A percentile compares a stretch with the other conserved stretches of the same genome.
These are phyloP conservation scores for Saprolegnia parasitica DNA, from an alignment of 352 stramenopile genomes.

Conservation along the genomic window DNA sequence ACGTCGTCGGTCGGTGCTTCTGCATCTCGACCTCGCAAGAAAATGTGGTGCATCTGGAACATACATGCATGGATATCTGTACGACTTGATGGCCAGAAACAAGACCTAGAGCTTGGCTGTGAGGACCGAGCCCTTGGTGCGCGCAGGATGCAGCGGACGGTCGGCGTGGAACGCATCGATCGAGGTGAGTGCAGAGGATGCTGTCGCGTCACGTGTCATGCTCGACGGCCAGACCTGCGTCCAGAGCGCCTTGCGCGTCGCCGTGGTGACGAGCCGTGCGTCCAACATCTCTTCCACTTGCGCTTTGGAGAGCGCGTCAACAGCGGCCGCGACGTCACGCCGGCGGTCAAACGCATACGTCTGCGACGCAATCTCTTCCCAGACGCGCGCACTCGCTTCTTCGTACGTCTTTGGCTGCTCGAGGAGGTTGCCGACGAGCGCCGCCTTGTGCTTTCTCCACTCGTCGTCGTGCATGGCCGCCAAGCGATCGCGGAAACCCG, in stretches of 20 bases:
- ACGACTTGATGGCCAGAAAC: background rate
- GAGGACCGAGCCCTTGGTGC: constrained; percentile 20
- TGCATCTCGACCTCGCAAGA: too few relatives aligned
- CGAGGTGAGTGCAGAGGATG: constrained; percentile 27
- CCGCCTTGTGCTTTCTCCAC: constrained; percentile 45
- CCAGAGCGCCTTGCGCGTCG: constrained; percentile 5
- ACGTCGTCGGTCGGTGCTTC: too few relatives aligned
- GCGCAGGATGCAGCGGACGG: constrained; percentile 59
- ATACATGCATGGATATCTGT: background rate
- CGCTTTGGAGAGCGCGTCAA: constrained; percentile 40
- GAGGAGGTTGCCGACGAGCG: constrained; percentile 50
- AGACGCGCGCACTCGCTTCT: constrained; percentile 52
- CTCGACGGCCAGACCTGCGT: constrained; percentile 22
- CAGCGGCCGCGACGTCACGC: constrained; percentile 42
- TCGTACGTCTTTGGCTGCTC: constrained; percentile 68
- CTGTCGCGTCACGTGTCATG: constrained; percentile 38
- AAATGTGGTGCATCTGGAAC: too few relatives aligned
- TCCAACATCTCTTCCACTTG: constrained; percentile 60
- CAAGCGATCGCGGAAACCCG: constrained; percentile 40
- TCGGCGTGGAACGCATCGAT: constrained; percentile 49
- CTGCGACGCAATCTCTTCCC: constrained; percentile 56
- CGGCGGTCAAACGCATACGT: constrained; percentile 63
- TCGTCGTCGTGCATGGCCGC: constrained; percentile 17
- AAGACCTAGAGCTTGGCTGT: constrained; percentile 10
- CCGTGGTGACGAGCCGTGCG: constrained; percentile 35